Conservation (phyloP, 306 rosid genomes). For the Quillaja saponaria region DNA sequence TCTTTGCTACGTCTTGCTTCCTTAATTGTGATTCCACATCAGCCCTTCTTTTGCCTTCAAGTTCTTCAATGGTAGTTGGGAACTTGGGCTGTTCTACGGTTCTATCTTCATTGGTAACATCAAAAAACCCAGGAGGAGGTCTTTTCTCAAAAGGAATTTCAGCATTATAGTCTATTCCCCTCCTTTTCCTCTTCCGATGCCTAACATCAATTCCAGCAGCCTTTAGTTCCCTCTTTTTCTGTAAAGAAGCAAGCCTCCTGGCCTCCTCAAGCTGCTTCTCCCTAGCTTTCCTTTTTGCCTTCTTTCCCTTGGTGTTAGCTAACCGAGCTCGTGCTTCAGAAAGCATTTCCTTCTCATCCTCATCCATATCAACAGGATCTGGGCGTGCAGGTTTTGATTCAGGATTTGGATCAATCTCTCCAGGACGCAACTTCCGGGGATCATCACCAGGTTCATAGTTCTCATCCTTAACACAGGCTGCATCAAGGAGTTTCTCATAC, state of each 20-base stretch:
- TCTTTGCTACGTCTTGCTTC: conserved; percentile 84
- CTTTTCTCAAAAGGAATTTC: conserved; percentile 94
- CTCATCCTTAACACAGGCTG: conserved; percentile 92
- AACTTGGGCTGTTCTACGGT: conserved; percentile 70
- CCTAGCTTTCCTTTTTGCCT: conserved; percentile 92
- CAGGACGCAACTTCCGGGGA: conserved; percentile 87
- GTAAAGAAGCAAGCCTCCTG: conserved; percentile 96
- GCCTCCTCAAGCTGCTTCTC: conserved; percentile 98
- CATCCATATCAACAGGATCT: conserved; percentile 97
- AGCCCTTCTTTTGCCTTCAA: conserved; percentile 85
- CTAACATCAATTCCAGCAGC: conserved; percentile 92
- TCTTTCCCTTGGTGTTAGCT: conserved; percentile 91
- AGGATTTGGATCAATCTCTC: conserved; percentile 94
- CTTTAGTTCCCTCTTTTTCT: conserved; percentile 87
- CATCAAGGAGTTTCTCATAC: conserved; percentile 90
- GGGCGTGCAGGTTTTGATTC: conserved; percentile 96
- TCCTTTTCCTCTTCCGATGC: conserved; percentile 87
- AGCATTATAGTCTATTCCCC: conserved; percentile 87
- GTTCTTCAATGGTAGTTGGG: conserved; percentile 92
- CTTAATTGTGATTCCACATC: conserved; percentile 79
- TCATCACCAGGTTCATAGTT: conserved; percentile 93
- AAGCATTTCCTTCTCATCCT: conserved; percentile 99
- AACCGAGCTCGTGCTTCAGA: conserved; percentile 95
- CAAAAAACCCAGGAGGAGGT: conserved; percentile 93
- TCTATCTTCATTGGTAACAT: conserved; percentile 74